Percentiles rank a stretch among this genome's conserved stretches.
Conservation (phyloP, 2,329 filamentous ascomycete species). For the Cercospora sp. region DNA sequence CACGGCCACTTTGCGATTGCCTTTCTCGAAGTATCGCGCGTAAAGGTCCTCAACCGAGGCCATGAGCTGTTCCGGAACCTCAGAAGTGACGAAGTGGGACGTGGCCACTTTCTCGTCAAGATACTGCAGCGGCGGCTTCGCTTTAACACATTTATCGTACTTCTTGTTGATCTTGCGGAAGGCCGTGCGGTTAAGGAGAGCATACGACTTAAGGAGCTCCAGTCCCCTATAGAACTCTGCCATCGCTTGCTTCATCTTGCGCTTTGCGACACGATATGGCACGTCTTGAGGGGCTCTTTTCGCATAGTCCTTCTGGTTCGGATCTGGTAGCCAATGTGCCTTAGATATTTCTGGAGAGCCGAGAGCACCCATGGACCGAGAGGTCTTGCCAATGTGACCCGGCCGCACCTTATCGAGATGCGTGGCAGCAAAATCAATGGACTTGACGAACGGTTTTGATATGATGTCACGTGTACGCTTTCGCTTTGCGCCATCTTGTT, state of each 20-base stretch:
- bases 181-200: conserved; percentile 83
- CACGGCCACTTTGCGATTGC: conserved; percentile 87
- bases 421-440: conserved; percentile 21
- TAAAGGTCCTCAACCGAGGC: conserved; percentile 86
- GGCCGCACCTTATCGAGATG: conserved; percentile 39
- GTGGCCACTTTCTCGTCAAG: conserved; percentile 90
- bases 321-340: conserved; percentile 25
- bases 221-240: conserved; percentile 92
- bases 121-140: conserved; percentile 74
- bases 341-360: conserved; percentile 42
- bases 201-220: conserved; percentile 88
- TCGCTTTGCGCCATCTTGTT: background rate
- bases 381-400: conserved; percentile 58
- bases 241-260: conserved; percentile 85
- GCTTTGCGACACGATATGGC: conserved; percentile 82
- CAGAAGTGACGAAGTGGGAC: conserved; percentile 87
- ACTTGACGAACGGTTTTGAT: conserved; percentile 22
- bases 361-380: conserved; percentile 46
- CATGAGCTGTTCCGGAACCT: conserved; percentile 78
- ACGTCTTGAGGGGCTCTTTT: conserved; percentile 55
- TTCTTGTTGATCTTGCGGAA: conserved; percentile 99
- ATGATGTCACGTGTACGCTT: conserved; percentile 11
- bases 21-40: conserved; percentile 88
- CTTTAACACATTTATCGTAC: conserved; percentile 87
- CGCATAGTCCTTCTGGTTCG: conserved; percentile 47